Evolutionary conservation across 768 basidiomycete genomes (phyloP).

Genomic region (Leccinum olivaceopallidum): DNA sequence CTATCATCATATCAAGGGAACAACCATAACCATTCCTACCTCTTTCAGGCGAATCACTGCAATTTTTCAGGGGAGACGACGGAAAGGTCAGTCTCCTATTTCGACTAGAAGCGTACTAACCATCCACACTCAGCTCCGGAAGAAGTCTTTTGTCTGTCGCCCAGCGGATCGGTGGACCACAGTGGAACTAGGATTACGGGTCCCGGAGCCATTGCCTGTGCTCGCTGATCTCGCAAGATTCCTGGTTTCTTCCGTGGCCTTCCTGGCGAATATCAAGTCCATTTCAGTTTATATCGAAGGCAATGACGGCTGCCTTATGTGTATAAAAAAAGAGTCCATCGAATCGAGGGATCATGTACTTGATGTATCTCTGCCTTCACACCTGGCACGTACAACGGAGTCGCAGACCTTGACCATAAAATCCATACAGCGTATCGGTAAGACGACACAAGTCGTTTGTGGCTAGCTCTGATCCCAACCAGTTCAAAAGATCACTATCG

Average conservation of each 20-base stretch:
- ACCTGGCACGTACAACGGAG: not conserved
- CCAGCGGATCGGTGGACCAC: slow-evolving; percentile 1
- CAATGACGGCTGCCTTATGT: not conserved
- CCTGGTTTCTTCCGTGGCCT: slow-evolving; percentile 14
- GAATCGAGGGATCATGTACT: not conserved
- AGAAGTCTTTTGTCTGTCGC: not conserved
- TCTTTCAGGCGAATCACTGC: slow-evolving; percentile 12
- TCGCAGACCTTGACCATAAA: not conserved
- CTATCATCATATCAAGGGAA: not conserved
- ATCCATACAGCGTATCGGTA: slow-evolving; percentile 11
- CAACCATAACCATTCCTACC: not conserved
- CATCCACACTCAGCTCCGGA: slow-evolving; percentile 8
- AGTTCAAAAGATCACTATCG: slow-evolving; percentile 14
- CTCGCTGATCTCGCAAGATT: slow-evolving; percentile 14
- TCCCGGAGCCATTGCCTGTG: slow-evolving; percentile 4
- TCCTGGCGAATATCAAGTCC: slow-evolving; percentile 2
- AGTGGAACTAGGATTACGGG: slow-evolving; percentile 10
- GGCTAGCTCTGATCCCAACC: not conserved
- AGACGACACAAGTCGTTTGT: not conserved
- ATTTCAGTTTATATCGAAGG: slow-evolving; percentile 9
- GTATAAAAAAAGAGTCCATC: not conserved
- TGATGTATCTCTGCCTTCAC: not conserved
- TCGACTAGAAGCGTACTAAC: not conserved
- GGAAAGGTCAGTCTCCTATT: slow-evolving; percentile 6
- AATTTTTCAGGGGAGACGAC: slow-evolving; percentile 10